Base-by-base conservation (phyloP, 164 flowering plant species). In the Annona cherimola region DNA sequence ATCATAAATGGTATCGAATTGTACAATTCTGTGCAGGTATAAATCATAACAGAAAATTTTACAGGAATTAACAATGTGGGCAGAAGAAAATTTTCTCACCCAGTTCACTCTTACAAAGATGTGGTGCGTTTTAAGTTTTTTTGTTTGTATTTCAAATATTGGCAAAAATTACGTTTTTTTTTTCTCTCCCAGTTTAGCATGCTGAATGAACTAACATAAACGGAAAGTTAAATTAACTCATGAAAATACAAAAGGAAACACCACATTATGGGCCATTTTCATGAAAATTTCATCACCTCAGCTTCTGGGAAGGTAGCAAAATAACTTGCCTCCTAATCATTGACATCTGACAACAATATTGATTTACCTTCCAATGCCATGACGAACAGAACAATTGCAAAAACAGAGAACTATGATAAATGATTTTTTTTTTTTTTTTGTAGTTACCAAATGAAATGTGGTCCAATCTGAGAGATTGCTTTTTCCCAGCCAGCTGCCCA, bases 401-500 rank as follows among this genome's bases (percentile, higher is more conserved):
- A 41, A 9, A 40, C 3, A 63, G 16, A 12, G 5, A 41, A 63
- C 39, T 63, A 41, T 8, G 41, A 41, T 7, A 16, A 41, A 50
- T n/a, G 18, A n/a, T n/a, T n/a, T n/a, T n/a, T n/a, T n/a, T n/a
- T n/a, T n/a, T n/a, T 26, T 43, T 64, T 26, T 67, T 66, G 69
- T 67, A 59, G 54, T 84, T 88, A 90, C 96, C 96, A 90, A 16
- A 86, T 70, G 65, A 90, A 83, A 46, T 87, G 66, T 62, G 91
- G 96, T 54, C 96, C 96, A 71, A 90, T 89, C 61, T 90, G 82
- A 63, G 91, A 63, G 45, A 90, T 18, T 3, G 96, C 96, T 0
- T 66, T 83, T 74, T 87, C 76, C 89, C 90, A 86, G 26, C 96
- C 96, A 77, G 87, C 89, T 62, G 87, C 88, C 96, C 96, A 90